Evolutionary conservation across 140 eudicot species (phyloP).

Genomic region (Bidens hawaiensis): DNA sequence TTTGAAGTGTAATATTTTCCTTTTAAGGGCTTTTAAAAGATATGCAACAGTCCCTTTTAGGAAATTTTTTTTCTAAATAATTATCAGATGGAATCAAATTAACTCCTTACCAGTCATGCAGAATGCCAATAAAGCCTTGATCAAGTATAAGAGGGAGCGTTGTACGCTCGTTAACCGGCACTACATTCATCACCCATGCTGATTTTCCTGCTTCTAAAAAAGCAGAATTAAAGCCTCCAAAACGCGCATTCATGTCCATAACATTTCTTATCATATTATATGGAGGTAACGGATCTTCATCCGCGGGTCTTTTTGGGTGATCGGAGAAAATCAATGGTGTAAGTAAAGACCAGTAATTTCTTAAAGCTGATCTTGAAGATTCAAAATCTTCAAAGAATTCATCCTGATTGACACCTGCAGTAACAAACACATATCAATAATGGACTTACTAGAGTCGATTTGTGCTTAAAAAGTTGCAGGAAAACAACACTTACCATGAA

Average conservation of each 20-base stretch:
- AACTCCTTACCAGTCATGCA: conserved; percentile 82
- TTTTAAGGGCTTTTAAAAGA: background rate
- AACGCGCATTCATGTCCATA: conserved; percentile 92
- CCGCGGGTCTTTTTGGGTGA: conserved; percentile 95
- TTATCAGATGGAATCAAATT: background rate
- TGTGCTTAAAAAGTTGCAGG: conserved; percentile 1
- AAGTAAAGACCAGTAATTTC: conserved; percentile 90
- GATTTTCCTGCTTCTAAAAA: conserved; percentile 68
- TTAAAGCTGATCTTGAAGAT: conserved; percentile 56
- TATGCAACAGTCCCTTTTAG: background rate
- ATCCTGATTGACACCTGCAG: conserved; percentile 62
- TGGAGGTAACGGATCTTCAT: conserved; percentile 95
- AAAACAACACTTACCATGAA: conserved; percentile 64
- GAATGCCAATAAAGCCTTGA: conserved; percentile 85
- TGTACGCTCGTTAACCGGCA: conserved; percentile 50
- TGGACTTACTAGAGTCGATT: background rate
- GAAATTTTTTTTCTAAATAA: background rate
- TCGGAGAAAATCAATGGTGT: conserved; percentile 92
- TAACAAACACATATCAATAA: conserved; percentile 19
- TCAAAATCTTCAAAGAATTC: conserved; percentile 63
- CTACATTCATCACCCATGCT: conserved; percentile 96
- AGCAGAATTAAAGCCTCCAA: conserved; percentile 82
- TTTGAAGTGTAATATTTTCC: background rate
- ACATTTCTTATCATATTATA: conserved; percentile 85
- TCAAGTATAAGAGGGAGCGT: conserved; percentile 80